Base-by-base conservation (phyloP, 164 flowering plant genomes). In the Tetrastigma voinierianum region DNA sequence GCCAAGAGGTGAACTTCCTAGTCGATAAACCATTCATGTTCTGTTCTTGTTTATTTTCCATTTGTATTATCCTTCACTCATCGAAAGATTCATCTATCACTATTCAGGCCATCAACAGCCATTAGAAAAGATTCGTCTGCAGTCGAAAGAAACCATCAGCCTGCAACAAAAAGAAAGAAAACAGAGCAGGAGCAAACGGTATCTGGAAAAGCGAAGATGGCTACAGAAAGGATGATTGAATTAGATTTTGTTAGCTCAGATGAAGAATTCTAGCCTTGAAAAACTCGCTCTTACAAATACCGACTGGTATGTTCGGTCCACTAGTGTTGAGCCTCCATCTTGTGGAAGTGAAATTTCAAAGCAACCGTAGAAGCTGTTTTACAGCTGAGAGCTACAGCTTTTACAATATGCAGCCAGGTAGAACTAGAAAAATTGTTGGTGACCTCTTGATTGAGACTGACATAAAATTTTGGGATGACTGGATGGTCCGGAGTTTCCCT, bases 191-290 rank as follows among this genome's bases (percentile, higher is more conserved):
- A 55, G 10, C 57, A 68, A 71, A 24, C 64, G 62, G 49, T 67
- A 23, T 51, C 64, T 16, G 66, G 65, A 65, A 76, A 78, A 68
- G 44, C 74, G 12, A 70, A 78, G 48, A 63, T 70, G 69, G 56
- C 71, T 58, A 72, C 72, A 0, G 80, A 76, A 48, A 89, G 87
- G 72, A 78, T 91, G 90, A 90, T 91, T 63, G 97, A 90, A 76
- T 61, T 91, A 70, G 96, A 91, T 0, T 63, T 77, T 61, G 68
- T 82, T 62, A 90, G 88, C 70, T 94, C 97, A 46, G 97, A 91
- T 66, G 97, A 83, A 57, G 97, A 86, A 49, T 18, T 67, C 46
- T 76, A 79, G 32, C 11, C 24, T 60, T 49, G 40, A n/a, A n/a
- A n/a, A n/a, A n/a, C 40, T 32, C 40, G 6, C 40, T 32, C 40